Evolutionary conservation across 306 rosid species (phyloP).

Genomic region (cucumber (Cucumis sativus)): DNA sequence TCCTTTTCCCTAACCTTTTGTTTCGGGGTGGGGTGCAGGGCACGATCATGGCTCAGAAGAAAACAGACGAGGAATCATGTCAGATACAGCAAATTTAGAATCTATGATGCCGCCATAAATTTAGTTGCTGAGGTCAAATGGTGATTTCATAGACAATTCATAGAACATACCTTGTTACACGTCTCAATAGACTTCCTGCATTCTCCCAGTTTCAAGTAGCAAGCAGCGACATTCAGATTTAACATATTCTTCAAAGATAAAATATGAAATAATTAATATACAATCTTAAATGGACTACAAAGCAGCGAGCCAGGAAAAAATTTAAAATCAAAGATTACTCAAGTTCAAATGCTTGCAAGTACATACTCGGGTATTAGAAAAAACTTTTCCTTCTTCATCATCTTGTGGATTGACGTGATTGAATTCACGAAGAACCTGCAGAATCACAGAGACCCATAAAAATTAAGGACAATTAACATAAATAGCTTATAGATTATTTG

Average conservation of each 20-base stretch:
- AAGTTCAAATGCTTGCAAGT: neutral
- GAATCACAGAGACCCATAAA: neutral
- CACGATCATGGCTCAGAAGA: no score
- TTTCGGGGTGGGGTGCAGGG: no score
- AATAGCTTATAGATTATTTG: neutral
- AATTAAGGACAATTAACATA: neutral
- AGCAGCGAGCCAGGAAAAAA: neutral
- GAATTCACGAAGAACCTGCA: constrained; percentile 89
- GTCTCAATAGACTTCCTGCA: constrained; percentile 75
- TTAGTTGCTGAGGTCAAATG: neutral
- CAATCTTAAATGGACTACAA: constrained; percentile 8
- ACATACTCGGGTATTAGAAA: constrained; percentile 66
- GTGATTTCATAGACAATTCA: constrained; percentile 1
- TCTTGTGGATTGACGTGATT: constrained; percentile 98
- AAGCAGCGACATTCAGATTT: constrained; percentile 78
- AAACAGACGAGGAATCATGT: no score
- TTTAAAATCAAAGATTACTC: neutral
- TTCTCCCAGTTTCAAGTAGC: constrained; percentile 74
- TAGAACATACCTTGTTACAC: constrained; percentile 68
- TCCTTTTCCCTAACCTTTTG: no score
- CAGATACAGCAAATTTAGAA: no score
- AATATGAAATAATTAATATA: neutral
- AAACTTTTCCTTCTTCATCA: constrained; percentile 83
- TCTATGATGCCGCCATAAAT: no score
- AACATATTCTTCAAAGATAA: constrained; percentile 62